phyloP scores from a whole-genome alignment of 495 filamentous ascomycete species.

The Barbatosphaeria neglecta region DNA sequence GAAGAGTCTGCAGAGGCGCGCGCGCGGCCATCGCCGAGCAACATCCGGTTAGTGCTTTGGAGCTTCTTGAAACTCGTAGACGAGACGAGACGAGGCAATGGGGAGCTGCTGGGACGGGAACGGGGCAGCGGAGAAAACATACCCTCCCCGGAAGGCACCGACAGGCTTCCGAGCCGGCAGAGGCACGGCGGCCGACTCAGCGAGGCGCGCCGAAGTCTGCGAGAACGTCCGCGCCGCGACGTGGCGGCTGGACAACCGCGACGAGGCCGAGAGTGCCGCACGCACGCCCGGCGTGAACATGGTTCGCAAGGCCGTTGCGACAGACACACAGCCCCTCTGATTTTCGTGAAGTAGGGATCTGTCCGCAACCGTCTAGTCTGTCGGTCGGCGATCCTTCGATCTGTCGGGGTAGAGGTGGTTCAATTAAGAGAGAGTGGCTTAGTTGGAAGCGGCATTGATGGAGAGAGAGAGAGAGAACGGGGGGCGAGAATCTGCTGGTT shows the following conservation, averaged over 20 bases:
- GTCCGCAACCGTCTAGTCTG: too few species aligned
- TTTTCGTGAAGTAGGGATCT: neutral
- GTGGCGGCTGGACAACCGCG: conserved; percentile 7
- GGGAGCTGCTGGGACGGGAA: too few species aligned
- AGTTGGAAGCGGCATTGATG: too few species aligned
- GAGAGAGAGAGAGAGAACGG: neutral
- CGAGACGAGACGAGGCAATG: too few species aligned
- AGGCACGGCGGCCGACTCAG: conserved; percentile 19
- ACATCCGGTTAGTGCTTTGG: neutral
- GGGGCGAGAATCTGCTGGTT: neutral
- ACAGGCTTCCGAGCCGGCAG: conserved; percentile 69
- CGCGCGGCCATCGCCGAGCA: neutral
- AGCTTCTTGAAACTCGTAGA: too few species aligned
- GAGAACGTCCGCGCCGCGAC: conserved; percentile 18
- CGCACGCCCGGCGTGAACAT: conserved; percentile 26
- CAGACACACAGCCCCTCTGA: neutral
- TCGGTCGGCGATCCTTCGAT: too few species aligned
- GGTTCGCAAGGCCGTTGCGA: conserved; percentile 36
- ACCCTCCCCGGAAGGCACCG: conserved; percentile 90
- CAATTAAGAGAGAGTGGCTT: neutral
- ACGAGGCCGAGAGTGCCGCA: conserved; percentile 1
- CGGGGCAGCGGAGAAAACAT: conserved; percentile 3
- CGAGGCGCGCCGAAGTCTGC: conserved; percentile 34
- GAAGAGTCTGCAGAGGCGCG: conserved; percentile 51
- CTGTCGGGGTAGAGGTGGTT: neutral